Percentiles rank a stretch among this genome's conserved stretches.
These are phyloP conservation scores for Ganoderma lingzhi DNA, from an alignment of 1,284 basidiomycete species.

Conservation along the genomic window DNA sequence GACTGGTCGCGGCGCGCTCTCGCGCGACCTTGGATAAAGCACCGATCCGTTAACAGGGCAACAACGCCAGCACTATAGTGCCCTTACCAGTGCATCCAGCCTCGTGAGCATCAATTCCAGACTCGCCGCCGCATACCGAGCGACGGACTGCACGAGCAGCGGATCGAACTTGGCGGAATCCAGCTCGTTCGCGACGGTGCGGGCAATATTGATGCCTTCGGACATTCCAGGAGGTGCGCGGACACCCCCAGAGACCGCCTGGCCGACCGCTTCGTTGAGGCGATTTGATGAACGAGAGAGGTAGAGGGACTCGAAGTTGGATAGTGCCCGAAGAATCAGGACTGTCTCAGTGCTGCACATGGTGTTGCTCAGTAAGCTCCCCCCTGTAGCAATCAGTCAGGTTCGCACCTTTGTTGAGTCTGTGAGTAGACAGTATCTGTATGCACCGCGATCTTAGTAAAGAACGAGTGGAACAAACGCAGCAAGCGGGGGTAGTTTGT, in stretches of 20 bases:
- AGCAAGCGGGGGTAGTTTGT: slow-evolving; percentile 87
- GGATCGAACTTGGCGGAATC: slow-evolving; percentile 96
- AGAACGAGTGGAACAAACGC: slow-evolving; percentile 94
- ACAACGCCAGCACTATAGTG: neutral
- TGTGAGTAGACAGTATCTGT: slow-evolving; percentile 92
- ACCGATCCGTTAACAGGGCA: neutral
- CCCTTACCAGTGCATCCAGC: slow-evolving; percentile 72
- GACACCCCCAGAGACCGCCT: slow-evolving; percentile 73
- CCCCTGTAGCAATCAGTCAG: slow-evolving; percentile 1
- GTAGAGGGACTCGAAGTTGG: slow-evolving; percentile 85
- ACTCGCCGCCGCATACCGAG: slow-evolving; percentile 72
- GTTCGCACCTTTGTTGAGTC: slow-evolving; percentile 80
- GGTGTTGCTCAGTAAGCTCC: slow-evolving; percentile 5
- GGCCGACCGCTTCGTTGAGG: slow-evolving; percentile 81
- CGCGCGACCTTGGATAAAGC: slow-evolving; percentile 61
- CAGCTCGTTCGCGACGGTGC: slow-evolving; percentile 87
- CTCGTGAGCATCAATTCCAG: slow-evolving; percentile 72
- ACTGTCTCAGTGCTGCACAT: slow-evolving; percentile 87
- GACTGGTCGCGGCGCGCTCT: slow-evolving; percentile 80
- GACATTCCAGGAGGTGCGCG: slow-evolving; percentile 75
- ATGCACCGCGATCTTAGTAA: slow-evolving; percentile 92
- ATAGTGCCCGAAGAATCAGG: slow-evolving; percentile 83
- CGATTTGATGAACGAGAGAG: slow-evolving; percentile 84
- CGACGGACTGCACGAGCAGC: slow-evolving; percentile 80
- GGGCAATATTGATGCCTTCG: slow-evolving; percentile 81